phyloP scores from a whole-genome alignment of 768 basidiomycete genomes.

The Tephrocybe sp. region DNA sequence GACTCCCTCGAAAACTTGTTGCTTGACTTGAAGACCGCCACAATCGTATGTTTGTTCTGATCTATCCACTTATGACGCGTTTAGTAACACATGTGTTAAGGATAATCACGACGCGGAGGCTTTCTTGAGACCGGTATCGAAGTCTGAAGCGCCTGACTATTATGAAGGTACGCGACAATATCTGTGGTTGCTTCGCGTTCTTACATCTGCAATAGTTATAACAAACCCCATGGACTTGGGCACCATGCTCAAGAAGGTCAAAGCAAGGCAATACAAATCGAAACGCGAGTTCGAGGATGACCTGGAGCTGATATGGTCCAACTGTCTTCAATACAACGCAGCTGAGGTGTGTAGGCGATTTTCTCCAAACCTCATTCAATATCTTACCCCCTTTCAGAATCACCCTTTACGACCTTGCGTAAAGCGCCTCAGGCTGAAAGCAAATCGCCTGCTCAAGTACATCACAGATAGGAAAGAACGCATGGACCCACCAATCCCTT shows the following conservation, averaged over 20 bases:
- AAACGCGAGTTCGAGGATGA: constrained; percentile 94
- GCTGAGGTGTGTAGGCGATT: constrained; percentile 64
- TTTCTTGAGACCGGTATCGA: constrained; percentile 91
- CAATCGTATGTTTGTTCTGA: constrained; percentile 46
- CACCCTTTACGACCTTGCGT: constrained; percentile 88
- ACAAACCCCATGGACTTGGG: constrained; percentile 93
- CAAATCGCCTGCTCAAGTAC: constrained; percentile 81
- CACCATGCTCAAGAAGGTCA: constrained; percentile 92
- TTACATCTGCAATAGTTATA: constrained; percentile 60
- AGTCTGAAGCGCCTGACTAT: constrained; percentile 89
- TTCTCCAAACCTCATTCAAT: neutral
- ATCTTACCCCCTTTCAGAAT: constrained; percentile 42
- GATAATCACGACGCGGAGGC: constrained; percentile 90
- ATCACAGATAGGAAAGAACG: constrained; percentile 88
- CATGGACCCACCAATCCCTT: constrained; percentile 65
- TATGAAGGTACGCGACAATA: constrained; percentile 65
- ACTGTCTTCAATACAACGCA: constrained; percentile 91
- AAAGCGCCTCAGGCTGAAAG: constrained; percentile 76
- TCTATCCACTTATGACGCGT: constrained; percentile 20
- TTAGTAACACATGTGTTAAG: constrained; percentile 33
- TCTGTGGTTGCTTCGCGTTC: constrained; percentile 3
- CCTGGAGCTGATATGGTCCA: constrained; percentile 95
- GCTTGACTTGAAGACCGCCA: constrained; percentile 76
- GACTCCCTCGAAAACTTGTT: constrained; percentile 91
- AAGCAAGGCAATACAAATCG: constrained; percentile 86